Percentiles rank a stretch among this genome's conserved stretches.
These are phyloP conservation scores for Cystobasidium pallidum DNA, from an alignment of 1,284 basidiomycete genomes.

Conservation along the genomic window DNA sequence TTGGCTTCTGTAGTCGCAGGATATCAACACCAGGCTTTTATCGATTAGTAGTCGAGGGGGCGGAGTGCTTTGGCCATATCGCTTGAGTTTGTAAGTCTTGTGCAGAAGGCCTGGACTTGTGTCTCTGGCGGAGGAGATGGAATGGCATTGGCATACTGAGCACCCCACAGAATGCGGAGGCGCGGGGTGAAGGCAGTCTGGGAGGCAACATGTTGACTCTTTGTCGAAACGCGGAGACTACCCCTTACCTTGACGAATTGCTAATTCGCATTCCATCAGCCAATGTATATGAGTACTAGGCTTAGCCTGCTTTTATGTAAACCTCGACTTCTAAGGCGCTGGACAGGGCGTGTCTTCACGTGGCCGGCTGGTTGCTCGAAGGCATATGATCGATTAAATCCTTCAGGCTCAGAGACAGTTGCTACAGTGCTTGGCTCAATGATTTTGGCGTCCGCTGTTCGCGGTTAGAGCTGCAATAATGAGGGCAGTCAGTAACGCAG, in stretches of 20 bases:
- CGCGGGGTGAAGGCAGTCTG: conserved; percentile 8
- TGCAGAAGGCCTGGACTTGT: conserved; percentile 6
- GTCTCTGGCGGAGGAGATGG: neutral
- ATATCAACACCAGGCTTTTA: neutral
- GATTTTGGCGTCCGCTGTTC: neutral
- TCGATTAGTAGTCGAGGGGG: conserved; percentile 4
- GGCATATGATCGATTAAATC: conserved; percentile 11
- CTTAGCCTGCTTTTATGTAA: conserved; percentile 8
- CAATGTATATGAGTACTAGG: conserved; percentile 17
- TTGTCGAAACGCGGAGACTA: neutral
- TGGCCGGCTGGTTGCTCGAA: conserved; percentile 1
- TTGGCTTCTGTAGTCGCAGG: conserved; percentile 11
- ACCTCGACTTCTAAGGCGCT: neutral
- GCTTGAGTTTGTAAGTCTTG: neutral
- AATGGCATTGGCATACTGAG: conserved; percentile 17
- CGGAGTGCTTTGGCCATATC: conserved; percentile 3
- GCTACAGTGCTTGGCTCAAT: conserved; percentile 17
- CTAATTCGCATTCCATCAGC: too few relatives aligned
- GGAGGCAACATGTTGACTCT: conserved; percentile 6
- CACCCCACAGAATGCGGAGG: conserved; percentile 22
- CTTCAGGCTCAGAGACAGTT: conserved; percentile 13
- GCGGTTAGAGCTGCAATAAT: neutral
- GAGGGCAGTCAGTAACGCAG: conserved; percentile 6
- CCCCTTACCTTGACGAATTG: conserved; percentile 17
- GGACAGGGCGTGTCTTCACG: conserved; percentile 7